phyloP scores from a whole-genome alignment of 1,284 basidiomycete species.

The Gomphus bonarii region DNA sequence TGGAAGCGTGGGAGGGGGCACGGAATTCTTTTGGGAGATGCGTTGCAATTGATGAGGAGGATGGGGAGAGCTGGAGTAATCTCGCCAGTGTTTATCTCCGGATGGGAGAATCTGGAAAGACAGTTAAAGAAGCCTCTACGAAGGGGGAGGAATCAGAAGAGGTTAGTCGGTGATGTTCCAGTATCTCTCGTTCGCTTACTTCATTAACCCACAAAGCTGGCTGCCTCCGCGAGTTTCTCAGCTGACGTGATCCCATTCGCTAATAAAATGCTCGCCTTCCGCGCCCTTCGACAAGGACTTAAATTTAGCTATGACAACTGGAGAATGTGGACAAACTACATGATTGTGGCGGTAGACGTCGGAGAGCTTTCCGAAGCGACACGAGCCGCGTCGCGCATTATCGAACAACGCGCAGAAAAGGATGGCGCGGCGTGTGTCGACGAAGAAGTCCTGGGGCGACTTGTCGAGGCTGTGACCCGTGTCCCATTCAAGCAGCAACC shows the following conservation, averaged over 20 bases:
- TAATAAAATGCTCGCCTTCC: conserved; percentile 84
- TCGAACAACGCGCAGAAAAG: conserved; percentile 70
- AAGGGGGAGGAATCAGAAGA: not conserved
- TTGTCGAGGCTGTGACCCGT: conserved; percentile 77
- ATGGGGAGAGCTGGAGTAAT: conserved; percentile 98
- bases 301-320: conserved; percentile 84
- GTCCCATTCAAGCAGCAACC: conserved; percentile 30
- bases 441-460: conserved; percentile 75
- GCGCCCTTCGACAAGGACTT: conserved; percentile 87
- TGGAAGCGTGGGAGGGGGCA: conserved; percentile 78
- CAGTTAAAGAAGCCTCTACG: not conserved
- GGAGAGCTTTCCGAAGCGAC: conserved; percentile 86
- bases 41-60: conserved; percentile 89
- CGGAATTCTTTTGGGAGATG: conserved; percentile 80
- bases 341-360: conserved; percentile 88
- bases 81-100: conserved; percentile 91
- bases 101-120: conserved; percentile 32
- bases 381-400: conserved; percentile 73
- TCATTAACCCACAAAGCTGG: not conserved
- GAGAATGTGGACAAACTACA: conserved; percentile 99
- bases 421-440: conserved; percentile 60
- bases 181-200: not conserved
- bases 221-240: conserved; percentile 10
- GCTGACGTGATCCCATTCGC: conserved; percentile 25
- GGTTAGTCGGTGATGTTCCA: not conserved